Conservation (phyloP, 2,329 filamentous ascomycete species). For the Penicillium rolfsii region DNA sequence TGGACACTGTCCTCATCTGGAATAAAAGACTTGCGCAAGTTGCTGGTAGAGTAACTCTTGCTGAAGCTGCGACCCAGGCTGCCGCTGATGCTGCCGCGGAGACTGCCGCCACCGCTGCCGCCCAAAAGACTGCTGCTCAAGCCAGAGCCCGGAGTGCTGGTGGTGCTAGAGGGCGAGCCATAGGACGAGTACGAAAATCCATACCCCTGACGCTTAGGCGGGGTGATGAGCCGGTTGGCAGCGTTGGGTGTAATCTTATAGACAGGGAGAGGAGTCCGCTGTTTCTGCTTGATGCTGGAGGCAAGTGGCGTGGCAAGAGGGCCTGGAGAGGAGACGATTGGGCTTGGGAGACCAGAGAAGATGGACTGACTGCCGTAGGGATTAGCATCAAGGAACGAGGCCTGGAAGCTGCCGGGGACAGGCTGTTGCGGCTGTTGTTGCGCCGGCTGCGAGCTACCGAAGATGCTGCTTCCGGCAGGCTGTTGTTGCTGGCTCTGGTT, state of each 20-base stretch:
- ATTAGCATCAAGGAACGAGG: conserved; percentile 79
- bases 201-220: conserved; percentile 78
- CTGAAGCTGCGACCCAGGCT: conserved; percentile 72
- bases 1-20: conserved; percentile 79
- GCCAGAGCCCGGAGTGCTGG: conserved; percentile 62
- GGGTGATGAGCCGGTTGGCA: conserved; percentile 77
- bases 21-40: conserved; percentile 77
- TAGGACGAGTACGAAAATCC: conserved; percentile 94
- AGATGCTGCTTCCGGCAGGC: conserved; percentile 49
- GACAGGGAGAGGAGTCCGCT: conserved; percentile 78
- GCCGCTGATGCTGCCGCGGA: conserved; percentile 45
- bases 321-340: conserved; percentile 72
- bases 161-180: conserved; percentile 72
- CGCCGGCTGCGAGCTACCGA: conserved; percentile 58
- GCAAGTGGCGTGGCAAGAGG: conserved; percentile 89
- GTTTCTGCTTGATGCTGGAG: conserved; percentile 73
- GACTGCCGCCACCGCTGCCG: conserved; percentile 36
- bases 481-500: conserved; percentile 43
- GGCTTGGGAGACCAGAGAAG: conserved; percentile 71
- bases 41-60: conserved; percentile 89
- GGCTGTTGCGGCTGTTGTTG: conserved; percentile 49
- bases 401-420: conserved; percentile 60
- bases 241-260: conserved; percentile 85
- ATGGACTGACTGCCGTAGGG: conserved; percentile 89
- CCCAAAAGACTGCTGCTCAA: conserved; percentile 17